Evolutionary conservation across 2,329 filamentous ascomycete species (phyloP), one percentile per base, ranked within the genome.

Genomic region (Penicillium sp.): DNA sequence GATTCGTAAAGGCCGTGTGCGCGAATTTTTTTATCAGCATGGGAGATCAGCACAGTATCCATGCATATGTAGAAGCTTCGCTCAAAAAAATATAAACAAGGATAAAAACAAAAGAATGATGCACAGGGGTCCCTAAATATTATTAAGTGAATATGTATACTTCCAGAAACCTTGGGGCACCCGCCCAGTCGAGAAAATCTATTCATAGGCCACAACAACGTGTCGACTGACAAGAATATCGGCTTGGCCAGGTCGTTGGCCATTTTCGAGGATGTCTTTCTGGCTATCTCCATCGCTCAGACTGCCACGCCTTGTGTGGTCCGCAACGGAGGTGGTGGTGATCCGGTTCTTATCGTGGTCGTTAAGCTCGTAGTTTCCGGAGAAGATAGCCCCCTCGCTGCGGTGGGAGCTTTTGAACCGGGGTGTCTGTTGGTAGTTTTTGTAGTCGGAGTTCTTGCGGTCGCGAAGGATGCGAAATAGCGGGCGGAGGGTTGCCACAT

Each of bases 401-500:
- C 40, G 41, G n/a, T 48, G 50, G 5, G 47, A 54, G 29, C 46
- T 51, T 6, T 42, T 50, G 51, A 50, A 35, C 7, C 57, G 51
- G 15, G 46, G 31, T 1, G 54, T 57, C 2, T 56, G 54, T 25
- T 53, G 59, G 33, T 54, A 59, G 29, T 57, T 54, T 27, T 53
- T 61, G 37, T 52, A 56, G 22, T 57, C 49, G 37, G 49, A 66
- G 12, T 47, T 25, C n/a, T 58, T 65, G 41, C 54, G 33, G 22
- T 65, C 56, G 33, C 59, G 52, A 7, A 67, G 50, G 23, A 69
- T 54, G 49, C 65, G 64, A 50, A 80, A 70, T 7, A 81, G 64
- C 1, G 78, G 78, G 0, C 79, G 77, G 1, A 81, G 71, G 4
- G 77, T 74, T 7, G 77, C 76, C 35, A 78, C 68, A 7, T 77